These are phyloP conservation scores for Pueraria montana DNA, from an alignment of 306 rosid species.

Conservation along the genomic window DNA sequence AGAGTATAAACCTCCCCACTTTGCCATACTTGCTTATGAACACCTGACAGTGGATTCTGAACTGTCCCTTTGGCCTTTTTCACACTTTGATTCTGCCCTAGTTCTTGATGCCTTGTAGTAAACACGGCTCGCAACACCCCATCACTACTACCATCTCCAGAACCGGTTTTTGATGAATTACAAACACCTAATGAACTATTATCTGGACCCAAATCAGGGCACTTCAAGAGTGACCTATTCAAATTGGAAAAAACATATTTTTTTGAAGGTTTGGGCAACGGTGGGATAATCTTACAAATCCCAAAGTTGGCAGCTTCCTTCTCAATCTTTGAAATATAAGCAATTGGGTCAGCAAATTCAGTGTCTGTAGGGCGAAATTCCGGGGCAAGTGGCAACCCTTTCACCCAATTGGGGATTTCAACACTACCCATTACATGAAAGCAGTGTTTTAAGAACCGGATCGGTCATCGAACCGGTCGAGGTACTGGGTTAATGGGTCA, in stretches of 20 bases:
- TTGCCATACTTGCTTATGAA: constrained; percentile 97
- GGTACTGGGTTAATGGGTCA: no score
- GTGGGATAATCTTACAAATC: constrained; percentile 95
- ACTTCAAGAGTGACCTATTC: constrained; percentile 84
- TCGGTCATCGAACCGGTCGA: no score
- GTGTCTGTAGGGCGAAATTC: constrained; percentile 96
- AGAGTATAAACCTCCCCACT: constrained; percentile 93
- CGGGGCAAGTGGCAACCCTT: constrained; percentile 92
- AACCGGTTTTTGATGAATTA: constrained; percentile 50
- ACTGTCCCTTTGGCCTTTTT: constrained; percentile 71
- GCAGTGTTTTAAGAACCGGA: no score
- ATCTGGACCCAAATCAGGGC: constrained; percentile 69
- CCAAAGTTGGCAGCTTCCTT: constrained; percentile 92
- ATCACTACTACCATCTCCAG: constrained; percentile 60
- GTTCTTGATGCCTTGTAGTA: constrained; percentile 95
- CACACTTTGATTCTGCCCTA: constrained; percentile 76
- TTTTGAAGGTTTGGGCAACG: constrained; percentile 91
- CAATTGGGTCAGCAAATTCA: constrained; percentile 96
- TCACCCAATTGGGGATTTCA: constrained; percentile 90
- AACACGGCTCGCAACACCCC: constrained; percentile 79
- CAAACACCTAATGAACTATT: constrained; percentile 43
- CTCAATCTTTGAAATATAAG: constrained; percentile 97
- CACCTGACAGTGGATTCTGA: constrained; percentile 60
- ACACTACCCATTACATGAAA: constrained; percentile 86
- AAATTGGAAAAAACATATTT: constrained; percentile 79